Evolutionary conservation across 2,329 filamentous ascomycete species (phyloP), one percentile per base, ranked within the genome.

Genomic region (Pseudogymnoascus sp.): DNA sequence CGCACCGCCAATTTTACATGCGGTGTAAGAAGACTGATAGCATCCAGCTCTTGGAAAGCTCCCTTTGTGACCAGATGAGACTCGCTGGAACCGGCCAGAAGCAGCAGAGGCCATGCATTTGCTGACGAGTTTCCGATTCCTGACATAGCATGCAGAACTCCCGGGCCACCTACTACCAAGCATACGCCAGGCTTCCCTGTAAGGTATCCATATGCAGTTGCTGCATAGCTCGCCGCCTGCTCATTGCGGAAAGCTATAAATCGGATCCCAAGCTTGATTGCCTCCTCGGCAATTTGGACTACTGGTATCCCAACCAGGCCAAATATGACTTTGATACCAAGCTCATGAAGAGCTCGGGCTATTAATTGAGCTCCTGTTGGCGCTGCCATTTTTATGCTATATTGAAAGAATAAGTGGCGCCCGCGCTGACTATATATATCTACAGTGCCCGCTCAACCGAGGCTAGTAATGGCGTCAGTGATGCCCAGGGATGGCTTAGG

Each of bases 241-340:
- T 85, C 81, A 64, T 84, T 84, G 30, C 82, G 73, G 65, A 83
- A 84, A 25, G 77, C 80, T 59, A 84, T 78, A 69, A 83, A 84
- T 30, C 79, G 76, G 63, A 84, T 82, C 1, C 81, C 81, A 41
- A 82, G 71, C 59, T 79, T 77, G 67, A 83, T 79, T 58, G 77
- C 79, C 70, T 82, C 77, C 69, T 84, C 80, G 20, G 79, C 81
- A 38, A 84, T 81, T 61, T 83, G 79, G 28, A 82, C 78, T 6
- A 83, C 77, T 8, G 80, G 80, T 9, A 70, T 69, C 57, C 69
- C 68, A 7, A 71, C 66, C 5, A 70, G 63, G 9, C 68, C 68
- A 61, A 70, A 71, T 57, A 71, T 70, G 1, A 71, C 66, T 37
- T 66, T 67, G 9, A 71, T 63, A 14, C 67, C 67, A 8, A 71